Base-by-base conservation (phyloP, 2,329 filamentous ascomycete genomes). In the Furcasterigmium sp. region DNA sequence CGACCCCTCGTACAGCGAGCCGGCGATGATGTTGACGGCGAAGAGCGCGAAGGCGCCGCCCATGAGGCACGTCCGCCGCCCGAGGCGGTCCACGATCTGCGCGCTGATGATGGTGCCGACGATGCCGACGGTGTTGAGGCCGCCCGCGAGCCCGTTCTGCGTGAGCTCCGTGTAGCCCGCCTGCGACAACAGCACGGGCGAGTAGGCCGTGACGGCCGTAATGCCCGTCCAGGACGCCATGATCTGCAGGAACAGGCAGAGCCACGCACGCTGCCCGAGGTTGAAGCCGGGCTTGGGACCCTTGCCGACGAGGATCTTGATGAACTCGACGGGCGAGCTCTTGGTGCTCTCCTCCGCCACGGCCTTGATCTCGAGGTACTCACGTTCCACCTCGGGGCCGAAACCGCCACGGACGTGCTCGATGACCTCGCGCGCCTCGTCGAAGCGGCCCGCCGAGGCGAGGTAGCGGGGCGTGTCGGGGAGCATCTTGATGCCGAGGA, bases 201-300 rank as follows among this genome's bases (percentile, higher is more conserved):
- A 58, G 37, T 74, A 80, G 28, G 86, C 73, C 0, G 82, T 85
- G 3, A 87, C 80, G 34, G 80, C 82, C 0, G 82, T 81, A 47
- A 87, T 86, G 0, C 83, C 81, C 41, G 82, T 74, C 80, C 82
- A 85, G 52, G 84, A 78, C 53, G 85, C 82, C 55, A 86, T 75
- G 36, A 86, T 82, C 61, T 86, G 82, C 8, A 87, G 68, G 82
- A 82, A 87, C 28, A 87, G 71, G 3, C 84, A 82, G 2, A 87
- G 70, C 53, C 86, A 82, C 0, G 86, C 81, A 6, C 84, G 76
- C 2, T 84, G 72, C 1, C 76, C 84, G 83, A 87, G 87, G 38
- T 76, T 67, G 3, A 76, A 54, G 51, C 87, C 87, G 15, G 23
- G 23, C 15, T 28, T 29, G 17, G 23, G 37, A 8, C 58, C 55